Base-by-base conservation (phyloP, 495 filamentous ascomycete genomes). In the Zalerion maritima region DNA sequence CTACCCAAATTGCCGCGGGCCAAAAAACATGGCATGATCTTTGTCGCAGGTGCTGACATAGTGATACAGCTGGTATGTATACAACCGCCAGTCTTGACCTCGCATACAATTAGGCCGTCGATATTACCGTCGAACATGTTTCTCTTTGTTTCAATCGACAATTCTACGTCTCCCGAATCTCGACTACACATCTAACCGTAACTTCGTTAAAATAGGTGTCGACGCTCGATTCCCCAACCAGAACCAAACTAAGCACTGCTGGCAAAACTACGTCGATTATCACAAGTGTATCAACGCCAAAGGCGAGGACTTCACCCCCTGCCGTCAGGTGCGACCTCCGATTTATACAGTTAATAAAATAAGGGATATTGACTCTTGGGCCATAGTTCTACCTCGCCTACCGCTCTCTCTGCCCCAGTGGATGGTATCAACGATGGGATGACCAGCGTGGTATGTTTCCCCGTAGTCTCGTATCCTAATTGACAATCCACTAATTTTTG, bases 241-340 rank as follows among this genome's bases (percentile, higher is more conserved):
- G 67, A 99, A 99, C 68, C 91, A 99, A 62, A 74, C 71, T 42
- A 75, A 75, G 68, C 71, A 74, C 57, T 94, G 83, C 80, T 93
- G 86, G 86, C 86, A 93, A 51, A 89, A 97, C 70, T 99, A 99
- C 62, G 91, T 99, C 68, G 91, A 99, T 62, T 96, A 99, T 71
- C 76, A 99, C 75, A 99, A 96, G 71, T 99, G 91, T 65, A 78
- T 92, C 57, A 62, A 79, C 53, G 87, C 86, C 56, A 96, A 96
- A 73, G 91, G 91, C 57, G 91, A 99, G 64, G 91, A 96, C 54
- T 99, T 96, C 58, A 73, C 79, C 38, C 91, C 91, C 28, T 99
- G 91, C 78, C 78, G 75, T 52, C 91, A 97, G 71, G 86, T 92
- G 75, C 29, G 45, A 17, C 16, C 36, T 27, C 22, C 11, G 5